Evolutionary conservation across 257 asterid species (phyloP).

Genomic region (Verbena officinalis): DNA sequence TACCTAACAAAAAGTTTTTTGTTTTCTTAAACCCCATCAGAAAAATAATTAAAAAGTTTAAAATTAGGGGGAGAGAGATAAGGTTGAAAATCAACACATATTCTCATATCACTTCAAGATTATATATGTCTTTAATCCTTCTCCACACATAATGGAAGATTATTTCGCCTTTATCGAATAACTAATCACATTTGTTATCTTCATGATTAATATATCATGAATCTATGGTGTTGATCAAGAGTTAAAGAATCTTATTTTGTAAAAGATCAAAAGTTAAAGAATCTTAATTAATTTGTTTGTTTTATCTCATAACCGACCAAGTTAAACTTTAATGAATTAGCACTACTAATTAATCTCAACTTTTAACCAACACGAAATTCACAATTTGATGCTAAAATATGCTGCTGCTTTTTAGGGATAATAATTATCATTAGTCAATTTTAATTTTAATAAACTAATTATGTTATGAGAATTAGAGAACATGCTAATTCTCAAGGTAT

Average conservation of each 20-base stretch:
- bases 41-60: no score
- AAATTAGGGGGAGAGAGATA: no score
- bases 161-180: constrained; percentile 5
- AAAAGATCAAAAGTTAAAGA: no score
- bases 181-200: constrained; percentile 19
- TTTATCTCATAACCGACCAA: constrained; percentile 19
- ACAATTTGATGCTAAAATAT: constrained; percentile 6
- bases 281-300: background rate
- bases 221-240: background rate
- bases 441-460: background rate
- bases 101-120: constrained; percentile 1
- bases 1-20: no score
- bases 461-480: background rate
- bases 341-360: constrained; percentile 16
- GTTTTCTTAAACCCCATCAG: no score
- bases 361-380: constrained; percentile 8
- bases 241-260: constrained; percentile 26
- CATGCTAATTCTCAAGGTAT: background rate
- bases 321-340: constrained; percentile 21
- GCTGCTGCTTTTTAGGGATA: background rate
- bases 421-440: no score
- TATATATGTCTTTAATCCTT: constrained; percentile 21
- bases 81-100: no score
- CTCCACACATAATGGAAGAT: constrained; percentile 25
- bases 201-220: background rate